Base-by-base conservation (phyloP, 176 grass and related monocot species). In the Juncus inflexus region DNA sequence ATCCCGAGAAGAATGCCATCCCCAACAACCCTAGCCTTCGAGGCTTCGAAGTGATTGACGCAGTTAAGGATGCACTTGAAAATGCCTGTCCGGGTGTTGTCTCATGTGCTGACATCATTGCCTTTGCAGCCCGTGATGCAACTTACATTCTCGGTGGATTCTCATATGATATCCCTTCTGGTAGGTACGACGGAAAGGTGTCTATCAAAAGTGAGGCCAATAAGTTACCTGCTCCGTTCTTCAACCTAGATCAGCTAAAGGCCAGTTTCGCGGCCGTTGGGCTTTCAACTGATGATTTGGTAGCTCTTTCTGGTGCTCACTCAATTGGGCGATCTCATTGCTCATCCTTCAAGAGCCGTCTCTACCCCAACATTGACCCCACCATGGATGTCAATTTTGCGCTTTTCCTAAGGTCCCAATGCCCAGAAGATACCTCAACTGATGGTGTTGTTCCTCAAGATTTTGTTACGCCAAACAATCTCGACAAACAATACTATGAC, bases 261-360 rank as follows among this genome's bases (percentile, higher is more conserved):
- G 14, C 15, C n/a, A 47, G 14, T 45, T 81, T 76, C 56, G 39
- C 57, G 14, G 50, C 5, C 1, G 76, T 76, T 35, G 72, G 72
- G 11, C 9, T 81, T 39, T 40, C 11, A 5, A 15, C 57, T n/a
- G 58, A 60, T 0, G 79, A 81, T 5, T 19, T 81, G 63, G 65
- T 81, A 2, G 55, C 65, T 12, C 76, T 78, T 53, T 78, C 76
- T 4, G 66, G 76, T 3, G 76, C 76, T 35, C 76, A 28, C 19
- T 28, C 19, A 28, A 28, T 28, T 28, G 19, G 19, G 19, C 19
- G 19, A 28, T 28, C 19, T 28, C 19, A 28, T 28, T 28, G 19
- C 19, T 28, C 19, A 77, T 77, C 75, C n/a, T 77, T 77, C 42
- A 69, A 62, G 15, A 35, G 15, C 19, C 64, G 7, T 54, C 55